These are phyloP conservation scores for Coemansia interrupta DNA, from an alignment of 192 early-diverging fungal species.

Conservation along the genomic window DNA sequence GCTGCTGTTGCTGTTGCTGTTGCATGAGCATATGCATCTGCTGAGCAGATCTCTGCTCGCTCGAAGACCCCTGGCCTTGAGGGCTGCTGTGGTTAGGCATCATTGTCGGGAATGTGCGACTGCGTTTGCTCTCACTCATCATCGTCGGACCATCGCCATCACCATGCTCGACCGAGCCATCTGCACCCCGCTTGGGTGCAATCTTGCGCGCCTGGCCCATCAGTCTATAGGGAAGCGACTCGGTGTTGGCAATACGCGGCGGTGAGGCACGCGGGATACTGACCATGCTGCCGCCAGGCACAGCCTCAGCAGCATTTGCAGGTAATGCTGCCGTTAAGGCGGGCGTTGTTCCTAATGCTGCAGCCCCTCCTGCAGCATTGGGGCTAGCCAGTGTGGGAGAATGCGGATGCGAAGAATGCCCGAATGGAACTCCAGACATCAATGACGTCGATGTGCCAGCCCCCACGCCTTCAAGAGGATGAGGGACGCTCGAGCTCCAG, in stretches of 20 bases:
- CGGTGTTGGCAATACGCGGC: conserved; percentile 29
- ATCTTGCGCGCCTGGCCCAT: conserved; percentile 26
- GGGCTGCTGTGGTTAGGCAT: conserved; percentile 24
- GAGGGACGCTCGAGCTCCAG: neutral
- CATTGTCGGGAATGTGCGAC: conserved; percentile 40
- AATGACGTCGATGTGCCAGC: neutral
- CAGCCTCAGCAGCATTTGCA: neutral
- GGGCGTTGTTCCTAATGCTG: neutral
- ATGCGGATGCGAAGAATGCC: conserved; percentile 1
- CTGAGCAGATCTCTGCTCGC: conserved; percentile 1
- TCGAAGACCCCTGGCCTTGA: neutral
- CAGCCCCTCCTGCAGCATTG: neutral
- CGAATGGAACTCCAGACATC: neutral
- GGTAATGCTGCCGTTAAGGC: neutral
- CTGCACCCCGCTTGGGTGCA: conserved; percentile 42
- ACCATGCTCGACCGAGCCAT: conserved; percentile 6
- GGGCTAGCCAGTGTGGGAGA: conserved; percentile 3
- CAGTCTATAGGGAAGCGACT: conserved; percentile 24
- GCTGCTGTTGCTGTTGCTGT: conserved; percentile 6
- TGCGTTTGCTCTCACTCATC: conserved; percentile 40
- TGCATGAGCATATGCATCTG: neutral
- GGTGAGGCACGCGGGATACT: conserved; percentile 40
- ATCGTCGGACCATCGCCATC: conserved; percentile 24
- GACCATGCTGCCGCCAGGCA: conserved; percentile 4
- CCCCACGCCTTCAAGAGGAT: neutral